Percentiles rank a stretch among this genome's conserved stretches.
Conservation (phyloP, 2,329 filamentous ascomycete species). For the Stagonosporopsis chrysanthemi region DNA sequence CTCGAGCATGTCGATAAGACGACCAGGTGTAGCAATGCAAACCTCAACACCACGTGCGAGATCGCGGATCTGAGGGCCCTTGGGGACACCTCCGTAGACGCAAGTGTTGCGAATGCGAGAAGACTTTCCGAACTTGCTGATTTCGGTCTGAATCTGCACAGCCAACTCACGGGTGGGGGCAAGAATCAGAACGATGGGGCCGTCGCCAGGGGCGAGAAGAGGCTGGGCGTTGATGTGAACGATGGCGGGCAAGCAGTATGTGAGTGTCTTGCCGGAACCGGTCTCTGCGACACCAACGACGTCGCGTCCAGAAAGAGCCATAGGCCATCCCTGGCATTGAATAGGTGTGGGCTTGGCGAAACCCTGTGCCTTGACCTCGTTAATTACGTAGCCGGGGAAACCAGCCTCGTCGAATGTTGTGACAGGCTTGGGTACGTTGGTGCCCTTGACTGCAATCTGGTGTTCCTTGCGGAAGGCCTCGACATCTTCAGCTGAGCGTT, state of each 20-base stretch:
- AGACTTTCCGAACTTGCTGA: conserved; percentile 97
- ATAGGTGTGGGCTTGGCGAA: conserved; percentile 94
- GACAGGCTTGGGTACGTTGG: conserved; percentile 87
- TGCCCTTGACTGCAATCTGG: conserved; percentile 82
- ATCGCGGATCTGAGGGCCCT: conserved; percentile 95
- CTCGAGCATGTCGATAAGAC: conserved; percentile 98
- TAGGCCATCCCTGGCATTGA: conserved; percentile 98
- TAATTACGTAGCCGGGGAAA: conserved; percentile 96
- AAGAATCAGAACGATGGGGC: conserved; percentile 94
- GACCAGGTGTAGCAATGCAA: conserved; percentile 96
- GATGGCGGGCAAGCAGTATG: conserved; percentile 96
- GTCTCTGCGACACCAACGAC: conserved; percentile 99
- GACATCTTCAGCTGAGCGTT: conserved; percentile 79
- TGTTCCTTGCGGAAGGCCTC: conserved; percentile 86
- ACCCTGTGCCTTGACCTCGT: conserved; percentile 97
- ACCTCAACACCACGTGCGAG: conserved; percentile 95
- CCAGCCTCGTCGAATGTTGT: conserved; percentile 97
- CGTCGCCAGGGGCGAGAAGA: conserved; percentile 91
- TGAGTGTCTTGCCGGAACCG: conserved; percentile 98
- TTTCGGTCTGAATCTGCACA: conserved; percentile 98
- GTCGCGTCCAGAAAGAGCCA: conserved; percentile 97
- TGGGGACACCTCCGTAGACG: conserved; percentile 98
- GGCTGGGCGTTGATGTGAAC: conserved; percentile 99
- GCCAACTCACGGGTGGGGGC: conserved; percentile 97
- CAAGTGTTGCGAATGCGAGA: conserved; percentile 98